Percentiles rank a stretch among this genome's conserved stretches.
These are phyloP conservation scores for Xanthoparmelia taractica DNA, from an alignment of 495 filamentous ascomycete species.

Conservation along the genomic window DNA sequence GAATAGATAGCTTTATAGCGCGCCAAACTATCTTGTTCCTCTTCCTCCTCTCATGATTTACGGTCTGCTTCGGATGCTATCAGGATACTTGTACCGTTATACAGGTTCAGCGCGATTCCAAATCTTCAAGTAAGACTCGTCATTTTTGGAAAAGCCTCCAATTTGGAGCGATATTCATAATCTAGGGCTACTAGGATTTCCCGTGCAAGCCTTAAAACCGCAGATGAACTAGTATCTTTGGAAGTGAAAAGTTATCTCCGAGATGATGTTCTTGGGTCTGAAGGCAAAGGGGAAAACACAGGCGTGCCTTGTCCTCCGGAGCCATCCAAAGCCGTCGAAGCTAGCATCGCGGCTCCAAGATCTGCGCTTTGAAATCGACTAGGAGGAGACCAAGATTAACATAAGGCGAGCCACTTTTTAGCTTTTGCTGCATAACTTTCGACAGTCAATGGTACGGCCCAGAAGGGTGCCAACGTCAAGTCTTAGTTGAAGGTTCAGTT, in stretches of 20 bases:
- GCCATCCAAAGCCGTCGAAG: slow-evolving; percentile 64
- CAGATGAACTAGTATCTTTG: neutral
- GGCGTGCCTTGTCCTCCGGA: slow-evolving; percentile 59
- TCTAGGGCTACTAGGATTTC: too few species aligned
- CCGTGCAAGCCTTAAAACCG: neutral
- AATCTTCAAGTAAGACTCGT: too few species aligned
- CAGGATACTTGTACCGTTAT: too few species aligned
- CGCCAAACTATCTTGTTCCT: too few species aligned
- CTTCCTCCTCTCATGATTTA: too few species aligned
- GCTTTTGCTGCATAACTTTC: slow-evolving; percentile 66
- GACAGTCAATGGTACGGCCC: slow-evolving; percentile 61
- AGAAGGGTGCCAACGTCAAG: slow-evolving; percentile 52
- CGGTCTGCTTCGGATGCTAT: too few species aligned
- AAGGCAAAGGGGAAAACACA: neutral
- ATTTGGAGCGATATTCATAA: too few species aligned
- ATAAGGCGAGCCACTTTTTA: slow-evolving; percentile 60
- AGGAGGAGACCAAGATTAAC: slow-evolving; percentile 47
- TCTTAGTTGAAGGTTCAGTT: slow-evolving; percentile 55
- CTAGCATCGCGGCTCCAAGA: slow-evolving; percentile 56
- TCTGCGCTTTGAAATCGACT: slow-evolving; percentile 40
- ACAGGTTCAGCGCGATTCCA: too few species aligned
- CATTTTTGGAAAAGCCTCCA: too few species aligned
- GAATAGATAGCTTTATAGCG: too few species aligned
- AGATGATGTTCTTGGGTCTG: neutral
- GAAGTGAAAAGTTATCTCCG: neutral